Base-by-base conservation (phyloP, 768 basidiomycete genomes). In the Scleroderma bovista region DNA sequence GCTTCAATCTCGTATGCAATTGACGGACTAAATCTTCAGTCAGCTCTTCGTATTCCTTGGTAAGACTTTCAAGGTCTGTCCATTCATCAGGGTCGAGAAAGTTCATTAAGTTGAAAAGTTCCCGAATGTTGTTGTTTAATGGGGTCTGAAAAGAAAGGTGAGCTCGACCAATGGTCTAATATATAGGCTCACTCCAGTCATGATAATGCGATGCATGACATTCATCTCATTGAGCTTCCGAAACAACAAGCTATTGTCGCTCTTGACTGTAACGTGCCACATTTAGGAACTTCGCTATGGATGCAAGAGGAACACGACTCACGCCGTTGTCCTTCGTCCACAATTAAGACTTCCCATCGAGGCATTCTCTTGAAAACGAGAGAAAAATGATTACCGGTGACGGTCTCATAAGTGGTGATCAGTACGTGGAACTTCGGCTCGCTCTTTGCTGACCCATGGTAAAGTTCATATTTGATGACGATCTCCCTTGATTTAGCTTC, bases 91-190 rank as follows among this genome's bases (percentile, higher is more conserved):
- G 81, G 62, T 93, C 90, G 16, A 98, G 78, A 72, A 98, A 98
- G 64, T 93, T 90, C 84, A 99, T 93, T 38, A 99, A 75, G 65
- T 94, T 98, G 75, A 98, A 95, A 22, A 99, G 69, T 68, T 99
- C 96, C 42, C 91, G 79, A 20, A 99, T 86, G 62, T 97, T 98
- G 72, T 98, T 98, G 68, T 98, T 98, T 51, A 98, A 67, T 0
- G 95, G 95, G 1, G 96, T 98, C 78, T 92, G n/a, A 51, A 17
- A 33, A 34, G 34, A 37, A 34, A 31, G 19, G 47, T 6, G 6
- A 48, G 33, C 26, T 41, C 24, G 20, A 23, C 32, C 33, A 16
- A 10, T 17, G 44, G 12, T 34, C 32, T 22, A 16, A 26, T 9
- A 48, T 23, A 43, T n/a, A 23, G 3, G 41, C 78, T 61, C 63